Evolutionary conservation across 2,329 filamentous ascomycete species (phyloP), one percentile per base, ranked within the genome.

Genomic region (Tricladium varicosporioides): DNA sequence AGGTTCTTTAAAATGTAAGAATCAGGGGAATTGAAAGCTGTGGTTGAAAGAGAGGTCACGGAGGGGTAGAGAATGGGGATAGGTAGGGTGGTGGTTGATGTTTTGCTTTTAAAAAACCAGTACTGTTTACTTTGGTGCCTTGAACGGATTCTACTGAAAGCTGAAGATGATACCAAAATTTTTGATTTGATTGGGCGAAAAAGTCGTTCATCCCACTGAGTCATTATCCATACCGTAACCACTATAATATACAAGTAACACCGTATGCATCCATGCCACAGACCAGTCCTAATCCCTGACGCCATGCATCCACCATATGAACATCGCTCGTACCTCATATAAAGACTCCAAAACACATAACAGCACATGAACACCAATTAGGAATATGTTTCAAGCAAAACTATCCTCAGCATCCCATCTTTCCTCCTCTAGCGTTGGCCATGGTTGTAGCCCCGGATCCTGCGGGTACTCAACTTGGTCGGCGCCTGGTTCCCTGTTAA

Each of bases 321-420:
- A 50, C 62, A 55, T 50, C 47, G 53, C 58, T 59, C 56, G 54
- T 45, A 42, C 22, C 51, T 61, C 55, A 61, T 42, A 51, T 31
- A 43, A 55, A 48, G 15, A 36, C 32, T 48, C 47, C 51, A 55
- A 13, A 32, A 36, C 16, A 33, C 40, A 5, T 18, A 32, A 53
- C 56, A 48, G 57, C 51, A 36, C 55, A 58, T 49, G 47, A 40
- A 40, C 11, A 10, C 36, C 36, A 10, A 13, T n/a, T 11, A 40
- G n/a, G n/a, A 40, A 40, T 5, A 52, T 33, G 15, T 11, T 52
- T 63, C 58, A 70, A 33, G 66, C 68, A 63, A 70, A 70, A 48
- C 66, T 69, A 52, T 70, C 68, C 58, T 70, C 68, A 42, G 61
- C 67, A 16, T 52, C 57, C 68, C 67, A 70, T 32, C 58, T 55